Base-by-base conservation (phyloP, 164 flowering plant genomes). In the Euptelea pleiosperma region DNA sequence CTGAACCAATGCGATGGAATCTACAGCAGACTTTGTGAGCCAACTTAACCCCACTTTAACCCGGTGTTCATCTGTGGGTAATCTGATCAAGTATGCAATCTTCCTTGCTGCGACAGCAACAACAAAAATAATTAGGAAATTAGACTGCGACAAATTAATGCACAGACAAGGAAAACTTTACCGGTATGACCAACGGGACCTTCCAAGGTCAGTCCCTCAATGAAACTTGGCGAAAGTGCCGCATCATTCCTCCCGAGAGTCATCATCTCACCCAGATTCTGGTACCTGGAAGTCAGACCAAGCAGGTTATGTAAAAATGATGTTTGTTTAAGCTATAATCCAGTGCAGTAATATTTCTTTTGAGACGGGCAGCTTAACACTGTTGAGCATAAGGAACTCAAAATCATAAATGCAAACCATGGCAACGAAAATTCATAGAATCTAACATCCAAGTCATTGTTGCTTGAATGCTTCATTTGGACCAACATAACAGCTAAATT, bases 191-290 rank as follows among this genome's bases (percentile, higher is more conserved):
- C 97, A 60, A 93, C 56, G 28, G 87, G 86, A 34, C 96, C 98
- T 26, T 93, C 98, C 56, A 93, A 69, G 7, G 98, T 93, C 26
- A 89, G 72, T 37, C 98, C 98, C 26, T 86, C 91, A 7, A 84
- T 70, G 73, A 93, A 93, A 61, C 86, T 87, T 36, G 98, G 98
- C 55, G 97, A 71, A 50, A 93, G 29, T 24, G 98, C 96, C 28
- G 85, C 96, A 81, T 92, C 96, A 52, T 71, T 77, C 70, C 77
- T 86, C 40, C 98, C 98, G 33, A 92, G 79, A 52, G 86, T 81
- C 86, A 93, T 83, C 98, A 93, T 89, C 79, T 89, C 97, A 35
- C 98, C 97, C 29, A 89, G 77, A 72, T 93, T 87, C 60, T 89
- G 98, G 61, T 78, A 89, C 76, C 96, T 87, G 76, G 30, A 26